Evolutionary conservation across 2,329 filamentous ascomycete genomes (phyloP).

Genomic region (Furcasterigmium sp.): DNA sequence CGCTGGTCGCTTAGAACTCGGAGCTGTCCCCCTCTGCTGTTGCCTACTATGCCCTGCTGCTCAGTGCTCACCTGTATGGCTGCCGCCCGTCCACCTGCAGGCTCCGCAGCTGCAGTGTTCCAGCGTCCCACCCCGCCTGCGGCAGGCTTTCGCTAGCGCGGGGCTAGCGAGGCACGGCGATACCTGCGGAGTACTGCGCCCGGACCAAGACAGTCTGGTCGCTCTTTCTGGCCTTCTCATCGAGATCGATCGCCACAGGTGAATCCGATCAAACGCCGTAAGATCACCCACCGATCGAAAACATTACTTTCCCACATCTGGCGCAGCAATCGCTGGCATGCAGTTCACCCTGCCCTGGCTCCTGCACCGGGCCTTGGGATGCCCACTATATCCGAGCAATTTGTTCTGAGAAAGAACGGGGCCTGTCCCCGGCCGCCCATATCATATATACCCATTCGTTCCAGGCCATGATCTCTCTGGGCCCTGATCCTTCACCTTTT

Average conservation of each 20-base stretch:
- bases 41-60: too few relatives aligned
- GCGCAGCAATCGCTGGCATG: slow-evolving; percentile 3
- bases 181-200: slow-evolving; percentile 1
- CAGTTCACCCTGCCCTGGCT: background rate
- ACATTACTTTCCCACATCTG: slow-evolving; percentile 7
- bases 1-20: too few relatives aligned
- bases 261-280: slow-evolving; percentile 13
- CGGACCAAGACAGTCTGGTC: too few relatives aligned
- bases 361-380: background rate
- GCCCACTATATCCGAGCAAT: background rate
- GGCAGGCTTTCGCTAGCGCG: too few relatives aligned
- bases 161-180: background rate
- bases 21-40: too few relatives aligned
- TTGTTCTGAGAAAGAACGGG: too few relatives aligned
- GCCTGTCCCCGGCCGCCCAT: background rate
- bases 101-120: too few relatives aligned
- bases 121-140: too few relatives aligned
- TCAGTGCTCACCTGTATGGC: too few relatives aligned
- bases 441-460: background rate
- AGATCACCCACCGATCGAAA: slow-evolving; percentile 14
- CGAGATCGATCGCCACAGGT: slow-evolving; percentile 17
- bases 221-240: too few relatives aligned
- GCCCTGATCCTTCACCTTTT: too few relatives aligned
- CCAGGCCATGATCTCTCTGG: background rate
- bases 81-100: too few relatives aligned